Evolutionary conservation across 164 flowering plant genomes (phyloP).

Genomic region (Magnolia changhungtana): DNA sequence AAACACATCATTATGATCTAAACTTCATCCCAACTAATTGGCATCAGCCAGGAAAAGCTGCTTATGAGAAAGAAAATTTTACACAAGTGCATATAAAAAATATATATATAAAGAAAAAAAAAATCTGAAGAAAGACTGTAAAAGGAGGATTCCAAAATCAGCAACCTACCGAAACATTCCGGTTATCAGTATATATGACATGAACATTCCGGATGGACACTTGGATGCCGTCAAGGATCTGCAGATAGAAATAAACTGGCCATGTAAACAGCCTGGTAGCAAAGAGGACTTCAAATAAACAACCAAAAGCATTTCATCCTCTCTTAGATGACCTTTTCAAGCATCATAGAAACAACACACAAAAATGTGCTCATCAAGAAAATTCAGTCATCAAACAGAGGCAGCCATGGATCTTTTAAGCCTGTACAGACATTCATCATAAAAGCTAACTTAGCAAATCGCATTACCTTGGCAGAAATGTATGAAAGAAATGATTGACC

Average conservation of each 20-base stretch:
- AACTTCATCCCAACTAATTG: no score
- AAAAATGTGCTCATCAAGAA: background rate
- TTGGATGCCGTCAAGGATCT: constrained; percentile 91
- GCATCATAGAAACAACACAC: background rate
- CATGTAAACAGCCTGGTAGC: background rate
- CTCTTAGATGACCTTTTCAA: background rate
- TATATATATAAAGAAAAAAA: background rate
- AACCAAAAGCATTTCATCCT: background rate
- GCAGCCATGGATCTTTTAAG: background rate
- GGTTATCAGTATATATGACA: constrained; percentile 42
- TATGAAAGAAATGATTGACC: constrained; percentile 77
- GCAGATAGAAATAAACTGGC: constrained; percentile 2
- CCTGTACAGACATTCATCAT: no score
- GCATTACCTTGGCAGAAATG: constrained; percentile 73
- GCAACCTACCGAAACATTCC: constrained; percentile 35
- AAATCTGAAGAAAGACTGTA: no score
- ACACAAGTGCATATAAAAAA: background rate
- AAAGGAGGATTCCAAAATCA: no score
- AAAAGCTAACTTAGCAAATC: background rate
- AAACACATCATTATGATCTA: no score
- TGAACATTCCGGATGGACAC: constrained; percentile 72
- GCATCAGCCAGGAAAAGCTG: no score
- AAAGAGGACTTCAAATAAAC: background rate
- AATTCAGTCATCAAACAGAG: background rate
- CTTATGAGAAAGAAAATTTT: background rate